Base-by-base conservation (phyloP, 257 asterid species). In the Solanum sparsipilum region DNA sequence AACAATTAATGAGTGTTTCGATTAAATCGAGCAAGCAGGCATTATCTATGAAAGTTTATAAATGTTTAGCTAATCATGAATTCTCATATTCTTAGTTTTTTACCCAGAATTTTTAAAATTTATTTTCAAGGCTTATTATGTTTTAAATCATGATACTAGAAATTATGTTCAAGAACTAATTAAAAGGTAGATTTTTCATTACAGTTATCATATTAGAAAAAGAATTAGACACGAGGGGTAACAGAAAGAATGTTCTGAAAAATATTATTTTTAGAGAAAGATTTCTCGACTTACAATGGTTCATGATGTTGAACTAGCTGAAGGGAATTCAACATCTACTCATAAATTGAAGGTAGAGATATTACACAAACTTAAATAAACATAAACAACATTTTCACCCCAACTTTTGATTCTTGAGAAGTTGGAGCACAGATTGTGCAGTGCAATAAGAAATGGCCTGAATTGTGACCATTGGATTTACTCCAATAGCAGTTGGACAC, bases 401-500 rank as follows among this genome's bases (percentile, higher is more conserved):
- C 34, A 78, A 10, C 84, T 41, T 41, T 78, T 78, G 36, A 25
- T 78, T 88, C 58, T 72, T 88, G 23, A 96, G 96, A 89, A 60
- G 87, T 85, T 93, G 84, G 68, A 94, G 91, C 86, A 94, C 83
- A 10, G 96, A 90, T 35, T 93, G 95, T 74, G 98, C 98, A 58
- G 91, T 93, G 91, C 99, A 96, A 38, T 95, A 95, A 79, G 99
- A 94, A 85, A 92, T 91, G 1, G 99, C 98, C 83, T 95, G 98
- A 72, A 96, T 63, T 1, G 99, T 95, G 29, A 96, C 96, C 99
- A 96, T 95, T 1, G 99, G 99, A 91, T 96, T 96, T 75, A 96
- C 98, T 6, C 98, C 99, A 60, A 96, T 86, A 2, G 99, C 98
- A 0, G 98, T 96, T 20, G 99, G 99, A 35, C 95, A 93, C 5